Evolutionary conservation across 2,329 filamentous ascomycete species (phyloP), one percentile per base, ranked within the genome.

Genomic region (Penicillium sp.): DNA sequence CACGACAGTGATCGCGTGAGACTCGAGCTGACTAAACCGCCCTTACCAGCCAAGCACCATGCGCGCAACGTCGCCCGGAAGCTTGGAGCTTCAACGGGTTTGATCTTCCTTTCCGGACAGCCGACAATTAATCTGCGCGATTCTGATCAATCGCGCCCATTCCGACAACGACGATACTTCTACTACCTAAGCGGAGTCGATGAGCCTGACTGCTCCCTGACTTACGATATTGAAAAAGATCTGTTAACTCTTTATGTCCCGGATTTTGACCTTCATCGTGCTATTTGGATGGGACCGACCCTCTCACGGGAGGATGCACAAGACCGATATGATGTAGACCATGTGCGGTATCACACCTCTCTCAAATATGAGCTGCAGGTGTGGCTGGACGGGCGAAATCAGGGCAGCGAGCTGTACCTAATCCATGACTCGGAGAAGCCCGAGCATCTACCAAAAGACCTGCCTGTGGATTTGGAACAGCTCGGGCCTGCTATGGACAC

Each of bases 221-320:
- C 80, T 2, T 87, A 86, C 67, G 78, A 85, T 65, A 79, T 85
- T 57, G 70, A 72, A 31, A 75, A 75, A 11, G 88, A 92, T 69
- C 75, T 77, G 22, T 81, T 94, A 54, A 84, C 82, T 5, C 82
- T 93, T 28, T 94, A 88, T 82, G 85, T 93, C 45, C 88, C 89
- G 2, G 83, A 84, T 63, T 83, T 86, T 60, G 83, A 88, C 61
- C 83, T 76, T n/a, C 72, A 67, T 50, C 69, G 67, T 35, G 72
- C 73, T 22, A 72, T 77, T 50, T 77, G 73, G 73, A 75, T 73
- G 69, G 74, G 75, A 1, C 74, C 73, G 12, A 75, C 74, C 6
- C 58, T 77, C 10, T 70, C 70, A 5, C 60, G 65, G 11, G 80
- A 86, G 14, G 84, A 89, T 55, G 87, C 87, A 55, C 76, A 83